These are phyloP conservation scores for Leccinum rimulosum DNA, from an alignment of 768 basidiomycete species.

Conservation along the genomic window DNA sequence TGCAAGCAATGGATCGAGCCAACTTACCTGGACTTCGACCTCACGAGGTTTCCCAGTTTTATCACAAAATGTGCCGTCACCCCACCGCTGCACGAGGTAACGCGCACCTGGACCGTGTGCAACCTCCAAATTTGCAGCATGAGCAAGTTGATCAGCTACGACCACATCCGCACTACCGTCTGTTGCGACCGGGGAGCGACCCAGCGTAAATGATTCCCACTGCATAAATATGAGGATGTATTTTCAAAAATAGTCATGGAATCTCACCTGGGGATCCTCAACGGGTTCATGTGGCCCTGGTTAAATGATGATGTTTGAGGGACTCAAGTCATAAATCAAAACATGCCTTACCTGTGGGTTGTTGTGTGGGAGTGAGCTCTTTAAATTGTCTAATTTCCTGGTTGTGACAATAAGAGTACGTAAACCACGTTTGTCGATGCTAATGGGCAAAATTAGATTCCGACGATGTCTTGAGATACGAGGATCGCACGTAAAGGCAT, in stretches of 20 bases:
- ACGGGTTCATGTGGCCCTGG: constrained; percentile 72
- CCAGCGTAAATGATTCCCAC: constrained; percentile 80
- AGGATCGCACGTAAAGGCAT: constrained; percentile 77
- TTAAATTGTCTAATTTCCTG: constrained; percentile 95
- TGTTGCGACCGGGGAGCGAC: constrained; percentile 60
- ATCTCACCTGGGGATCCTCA: constrained; percentile 80
- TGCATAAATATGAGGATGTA: constrained; percentile 30
- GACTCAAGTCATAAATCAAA: constrained; percentile 18
- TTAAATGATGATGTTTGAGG: constrained; percentile 23
- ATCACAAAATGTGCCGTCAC: constrained; percentile 90
- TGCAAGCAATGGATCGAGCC: not conserved
- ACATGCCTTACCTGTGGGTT: constrained; percentile 56
- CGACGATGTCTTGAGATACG: constrained; percentile 26
- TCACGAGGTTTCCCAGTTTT: constrained; percentile 85
- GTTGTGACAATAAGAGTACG: constrained; percentile 96
- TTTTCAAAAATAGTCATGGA: constrained; percentile 24
- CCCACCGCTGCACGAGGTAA: constrained; percentile 92
- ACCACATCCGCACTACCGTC: constrained; percentile 64
- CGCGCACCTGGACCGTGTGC: constrained; percentile 75
- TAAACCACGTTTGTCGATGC: constrained; percentile 94
- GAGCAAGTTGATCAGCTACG: constrained; percentile 62
- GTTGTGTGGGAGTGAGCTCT: constrained; percentile 65
- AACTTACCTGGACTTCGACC: constrained; percentile 89
- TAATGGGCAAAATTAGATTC: constrained; percentile 39
- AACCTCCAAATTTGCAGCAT: constrained; percentile 69